phyloP scores from a whole-genome alignment of 2,329 filamentous ascomycete species.

The Claviceps africana region DNA sequence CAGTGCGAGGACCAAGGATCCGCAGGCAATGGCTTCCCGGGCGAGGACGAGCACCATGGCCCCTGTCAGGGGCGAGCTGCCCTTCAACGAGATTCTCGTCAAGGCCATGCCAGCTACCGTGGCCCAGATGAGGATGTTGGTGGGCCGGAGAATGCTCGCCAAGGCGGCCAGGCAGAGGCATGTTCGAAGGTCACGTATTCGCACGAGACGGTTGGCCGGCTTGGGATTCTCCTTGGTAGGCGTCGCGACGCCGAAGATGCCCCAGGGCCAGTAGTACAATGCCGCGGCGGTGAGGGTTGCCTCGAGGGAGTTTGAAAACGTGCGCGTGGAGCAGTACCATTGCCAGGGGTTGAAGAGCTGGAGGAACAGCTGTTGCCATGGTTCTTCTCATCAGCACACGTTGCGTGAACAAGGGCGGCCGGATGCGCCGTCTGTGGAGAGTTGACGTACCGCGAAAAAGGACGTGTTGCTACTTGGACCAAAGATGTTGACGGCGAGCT shows the following conservation, averaged over 20 bases:
- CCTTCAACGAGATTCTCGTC: slow-evolving; percentile 22
- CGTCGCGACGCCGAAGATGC: slow-evolving; percentile 36
- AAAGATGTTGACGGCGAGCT: slow-evolving; percentile 60
- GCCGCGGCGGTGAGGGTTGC: slow-evolving; percentile 73
- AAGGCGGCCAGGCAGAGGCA: slow-evolving; percentile 65
- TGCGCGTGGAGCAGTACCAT: slow-evolving; percentile 88
- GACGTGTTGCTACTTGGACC: slow-evolving; percentile 49
- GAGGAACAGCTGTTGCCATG: slow-evolving; percentile 19
- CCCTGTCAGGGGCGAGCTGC: slow-evolving; percentile 26
- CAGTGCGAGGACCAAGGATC: slow-evolving; percentile 43
- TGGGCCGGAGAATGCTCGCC: slow-evolving; percentile 77
- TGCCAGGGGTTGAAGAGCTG: slow-evolving; percentile 54
- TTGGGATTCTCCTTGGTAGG: slow-evolving; percentile 27
- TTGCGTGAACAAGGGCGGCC: neutral
- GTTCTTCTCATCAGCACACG: neutral
- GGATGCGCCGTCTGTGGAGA: neutral
- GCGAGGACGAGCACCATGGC: slow-evolving; percentile 38
- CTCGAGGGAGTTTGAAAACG: slow-evolving; percentile 88
- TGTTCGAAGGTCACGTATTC: slow-evolving; percentile 25
- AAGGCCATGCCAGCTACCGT: slow-evolving; percentile 40
- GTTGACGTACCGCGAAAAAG: slow-evolving; percentile 48
- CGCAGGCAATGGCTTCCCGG: slow-evolving; percentile 52
- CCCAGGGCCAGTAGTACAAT: slow-evolving; percentile 78
- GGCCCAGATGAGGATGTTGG: slow-evolving; percentile 77
- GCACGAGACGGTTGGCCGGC: slow-evolving; percentile 13